Evolutionary conservation across 2,329 filamentous ascomycete genomes (phyloP).

Genomic region (Myriosclerotinia scirpicola): DNA sequence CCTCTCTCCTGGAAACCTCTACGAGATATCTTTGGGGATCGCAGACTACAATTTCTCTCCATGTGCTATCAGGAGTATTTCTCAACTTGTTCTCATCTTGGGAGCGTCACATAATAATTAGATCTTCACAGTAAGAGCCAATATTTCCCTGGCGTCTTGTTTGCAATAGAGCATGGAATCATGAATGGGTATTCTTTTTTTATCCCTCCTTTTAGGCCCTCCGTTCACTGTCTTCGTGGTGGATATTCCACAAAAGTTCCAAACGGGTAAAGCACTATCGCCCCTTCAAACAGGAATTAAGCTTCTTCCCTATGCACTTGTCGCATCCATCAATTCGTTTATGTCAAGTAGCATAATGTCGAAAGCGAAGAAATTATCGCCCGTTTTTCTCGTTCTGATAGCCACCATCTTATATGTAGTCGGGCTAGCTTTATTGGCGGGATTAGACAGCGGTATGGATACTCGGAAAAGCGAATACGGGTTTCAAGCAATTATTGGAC

Average conservation of each 20-base stretch:
- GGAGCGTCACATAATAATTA: slow-evolving; percentile 1
- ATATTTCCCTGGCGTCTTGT: slow-evolving; percentile 18
- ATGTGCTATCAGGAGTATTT: slow-evolving; percentile 6
- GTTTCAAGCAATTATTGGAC: slow-evolving; percentile 6
- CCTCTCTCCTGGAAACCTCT: background rate
- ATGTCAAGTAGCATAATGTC: slow-evolving; percentile 1
- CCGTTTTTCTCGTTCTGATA: slow-evolving; percentile 12
- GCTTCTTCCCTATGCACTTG: slow-evolving; percentile 9
- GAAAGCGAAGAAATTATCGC: slow-evolving; percentile 10
- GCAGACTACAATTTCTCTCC: background rate
- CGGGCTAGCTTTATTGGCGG: background rate
- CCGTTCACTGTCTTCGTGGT: slow-evolving; percentile 11
- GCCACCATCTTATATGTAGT: slow-evolving; percentile 7
- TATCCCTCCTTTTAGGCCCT: background rate
- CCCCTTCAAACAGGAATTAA: slow-evolving; percentile 8
- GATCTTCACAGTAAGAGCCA: background rate
- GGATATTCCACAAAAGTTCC: slow-evolving; percentile 10
- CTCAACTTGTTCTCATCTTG: slow-evolving; percentile 1
- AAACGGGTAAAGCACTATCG: slow-evolving; percentile 10
- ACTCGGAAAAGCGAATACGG: background rate
- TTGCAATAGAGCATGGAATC: slow-evolving; percentile 8
- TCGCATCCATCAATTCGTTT: slow-evolving; percentile 6
- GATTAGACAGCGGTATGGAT: background rate
- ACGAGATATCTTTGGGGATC: background rate
- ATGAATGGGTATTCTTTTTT: slow-evolving; percentile 8